phyloP scores from a whole-genome alignment of 768 basidiomycete species.

The Hygrophorus pudorinus region DNA sequence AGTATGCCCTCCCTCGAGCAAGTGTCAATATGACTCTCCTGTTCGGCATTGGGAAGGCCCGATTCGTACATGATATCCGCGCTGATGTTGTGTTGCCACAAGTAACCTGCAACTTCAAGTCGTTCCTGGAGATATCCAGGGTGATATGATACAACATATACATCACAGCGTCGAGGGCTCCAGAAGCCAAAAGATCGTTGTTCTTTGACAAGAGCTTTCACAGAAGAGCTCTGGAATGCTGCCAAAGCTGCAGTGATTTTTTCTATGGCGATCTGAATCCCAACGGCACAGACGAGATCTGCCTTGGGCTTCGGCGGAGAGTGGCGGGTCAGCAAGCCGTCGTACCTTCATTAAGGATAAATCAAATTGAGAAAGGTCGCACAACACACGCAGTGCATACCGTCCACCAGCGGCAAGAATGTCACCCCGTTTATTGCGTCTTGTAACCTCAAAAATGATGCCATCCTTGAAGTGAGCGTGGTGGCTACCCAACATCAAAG shows the following conservation, averaged over 20 bases:
- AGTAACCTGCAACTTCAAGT: slow-evolving; percentile 62
- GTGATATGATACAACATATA: slow-evolving; percentile 75
- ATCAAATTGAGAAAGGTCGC: not conserved
- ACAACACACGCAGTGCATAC: slow-evolving; percentile 25
- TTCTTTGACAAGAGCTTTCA: slow-evolving; percentile 65
- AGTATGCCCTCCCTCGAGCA: slow-evolving; percentile 79
- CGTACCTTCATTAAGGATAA: slow-evolving; percentile 68
- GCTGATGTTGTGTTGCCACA: slow-evolving; percentile 79
- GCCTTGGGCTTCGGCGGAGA: slow-evolving; percentile 42
- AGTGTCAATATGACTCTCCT: slow-evolving; percentile 54
- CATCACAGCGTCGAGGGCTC: slow-evolving; percentile 85
- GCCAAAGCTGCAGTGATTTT: slow-evolving; percentile 66
- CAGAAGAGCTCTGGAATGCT: slow-evolving; percentile 56
- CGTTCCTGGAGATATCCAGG: slow-evolving; percentile 68
- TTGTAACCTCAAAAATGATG: slow-evolving; percentile 64
- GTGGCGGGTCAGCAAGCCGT: slow-evolving; percentile 55
- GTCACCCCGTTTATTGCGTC: slow-evolving; percentile 54
- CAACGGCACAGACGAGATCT: slow-evolving; percentile 56
- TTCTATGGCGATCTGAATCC: slow-evolving; percentile 69
- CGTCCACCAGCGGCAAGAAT: slow-evolving; percentile 77
- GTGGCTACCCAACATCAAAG: slow-evolving; percentile 63
- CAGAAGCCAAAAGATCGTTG: slow-evolving; percentile 79
- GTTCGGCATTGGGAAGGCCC: slow-evolving; percentile 49
- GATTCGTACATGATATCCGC: slow-evolving; percentile 85
- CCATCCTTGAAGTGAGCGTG: slow-evolving; percentile 63